phyloP scores from a whole-genome alignment of 2,329 filamentous ascomycete genomes.

The Cordyceps javanica region DNA sequence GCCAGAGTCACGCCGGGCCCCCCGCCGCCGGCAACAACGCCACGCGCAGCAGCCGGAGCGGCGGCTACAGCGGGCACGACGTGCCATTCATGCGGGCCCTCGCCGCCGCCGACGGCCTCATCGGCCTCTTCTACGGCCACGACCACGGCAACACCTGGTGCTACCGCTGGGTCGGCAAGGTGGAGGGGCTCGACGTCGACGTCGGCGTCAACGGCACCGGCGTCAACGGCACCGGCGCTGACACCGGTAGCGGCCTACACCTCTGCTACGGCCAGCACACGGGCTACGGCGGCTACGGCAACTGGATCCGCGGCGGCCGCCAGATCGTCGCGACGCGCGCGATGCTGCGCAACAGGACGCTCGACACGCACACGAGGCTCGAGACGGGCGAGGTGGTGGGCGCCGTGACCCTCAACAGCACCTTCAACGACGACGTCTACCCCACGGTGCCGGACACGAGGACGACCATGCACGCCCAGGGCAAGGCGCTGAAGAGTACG shows the following conservation, averaged over 20 bases:
- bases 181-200: conserved; percentile 16
- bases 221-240: conserved; percentile 15
- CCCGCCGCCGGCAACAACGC: conserved; percentile 20
- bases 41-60: background rate
- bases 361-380: conserved; percentile 52
- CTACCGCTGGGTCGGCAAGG: conserved; percentile 28
- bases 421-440: conserved; percentile 48
- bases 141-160: conserved; percentile 54
- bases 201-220: conserved; percentile 18
- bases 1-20: conserved; percentile 22
- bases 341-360: conserved; percentile 35
- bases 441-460: conserved; percentile 27
- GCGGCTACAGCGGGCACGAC: conserved; percentile 38
- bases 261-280: conserved; percentile 53
- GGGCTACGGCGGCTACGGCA: conserved; percentile 59
- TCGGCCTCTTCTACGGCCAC: conserved; percentile 52
- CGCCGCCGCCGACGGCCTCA: conserved; percentile 39
- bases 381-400: conserved; percentile 45
- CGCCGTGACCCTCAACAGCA: conserved; percentile 45
- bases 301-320: conserved; percentile 50
- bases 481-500: background rate
- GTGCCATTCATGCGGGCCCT: conserved; percentile 52
- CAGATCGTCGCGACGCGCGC: conserved; percentile 15
- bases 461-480: conserved; percentile 4
- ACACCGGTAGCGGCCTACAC: conserved; percentile 22